A percentile compares a stretch with the other conserved stretches of the same genome.
These are phyloP conservation scores for Xylaria sp. DNA, from an alignment of 2,329 filamentous ascomycete genomes.

Conservation along the genomic window DNA sequence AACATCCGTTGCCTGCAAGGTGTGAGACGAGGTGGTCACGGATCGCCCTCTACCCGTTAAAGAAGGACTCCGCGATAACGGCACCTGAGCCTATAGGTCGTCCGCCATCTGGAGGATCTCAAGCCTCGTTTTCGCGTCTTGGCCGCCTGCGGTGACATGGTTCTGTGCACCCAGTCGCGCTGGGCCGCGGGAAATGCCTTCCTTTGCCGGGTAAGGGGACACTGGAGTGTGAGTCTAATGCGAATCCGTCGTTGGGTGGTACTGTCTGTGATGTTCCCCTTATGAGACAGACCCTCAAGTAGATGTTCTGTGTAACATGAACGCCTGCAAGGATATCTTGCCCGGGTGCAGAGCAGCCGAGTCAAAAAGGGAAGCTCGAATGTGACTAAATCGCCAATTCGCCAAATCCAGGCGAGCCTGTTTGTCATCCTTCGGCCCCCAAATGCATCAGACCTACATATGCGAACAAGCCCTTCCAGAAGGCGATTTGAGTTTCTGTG, in stretches of 20 bases:
- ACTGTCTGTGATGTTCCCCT: background rate
- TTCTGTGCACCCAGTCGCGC: background rate
- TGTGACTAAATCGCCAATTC: background rate
- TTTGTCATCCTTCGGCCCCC: constrained; percentile 9
- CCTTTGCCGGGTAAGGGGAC: background rate
- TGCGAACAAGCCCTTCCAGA: background rate
- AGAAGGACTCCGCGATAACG: constrained; percentile 7
- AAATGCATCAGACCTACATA: background rate
- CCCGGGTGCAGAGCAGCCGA: background rate
- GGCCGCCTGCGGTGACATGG: background rate
- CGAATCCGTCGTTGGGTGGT: background rate
- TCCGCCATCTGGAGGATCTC: background rate
- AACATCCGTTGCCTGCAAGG: constrained; percentile 6
- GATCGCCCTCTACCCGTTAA: constrained; percentile 7
- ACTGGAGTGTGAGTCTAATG: background rate
- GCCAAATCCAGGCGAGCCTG: background rate
- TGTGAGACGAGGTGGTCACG: background rate
- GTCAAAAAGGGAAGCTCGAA: background rate
- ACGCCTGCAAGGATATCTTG: background rate
- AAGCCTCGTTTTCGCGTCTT: constrained; percentile 12
- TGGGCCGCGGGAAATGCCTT: background rate
- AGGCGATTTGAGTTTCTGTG: background rate
- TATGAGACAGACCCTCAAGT: background rate
- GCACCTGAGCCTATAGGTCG: constrained; percentile 16
- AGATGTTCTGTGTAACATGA: constrained; percentile 1